Percentiles rank a stretch among this genome's conserved stretches.
Conservation (phyloP, 2,329 filamentous ascomycete genomes). For the Exophiala lecanii-corni region DNA sequence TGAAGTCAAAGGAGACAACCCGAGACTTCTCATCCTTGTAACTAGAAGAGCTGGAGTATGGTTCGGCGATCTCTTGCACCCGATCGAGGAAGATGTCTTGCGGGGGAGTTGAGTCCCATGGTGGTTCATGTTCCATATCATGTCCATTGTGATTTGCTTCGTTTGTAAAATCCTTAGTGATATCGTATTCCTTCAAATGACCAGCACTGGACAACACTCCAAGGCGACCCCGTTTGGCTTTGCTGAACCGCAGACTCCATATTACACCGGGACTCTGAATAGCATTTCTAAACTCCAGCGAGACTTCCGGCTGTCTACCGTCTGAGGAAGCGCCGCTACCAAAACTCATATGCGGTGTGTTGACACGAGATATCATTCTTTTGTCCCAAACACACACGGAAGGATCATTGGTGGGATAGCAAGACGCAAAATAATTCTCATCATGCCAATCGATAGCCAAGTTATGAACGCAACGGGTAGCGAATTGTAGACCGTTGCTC, state of each 20-base stretch:
- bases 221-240: slow-evolving; percentile 53
- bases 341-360: slow-evolving; percentile 31
- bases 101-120: slow-evolving; percentile 37
- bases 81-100: slow-evolving; percentile 44
- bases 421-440: slow-evolving; percentile 62
- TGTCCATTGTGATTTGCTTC: slow-evolving; percentile 37
- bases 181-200: slow-evolving; percentile 54
- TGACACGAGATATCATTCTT: slow-evolving; percentile 42
- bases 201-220: slow-evolving; percentile 57
- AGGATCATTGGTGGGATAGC: slow-evolving; percentile 50
- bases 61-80: slow-evolving; percentile 41
- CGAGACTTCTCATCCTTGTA: slow-evolving; percentile 44
- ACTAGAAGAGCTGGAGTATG: slow-evolving; percentile 43
- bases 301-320: slow-evolving; percentile 43
- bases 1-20: slow-evolving; percentile 59
- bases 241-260: slow-evolving; percentile 60
- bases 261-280: slow-evolving; percentile 51
- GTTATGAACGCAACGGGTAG: slow-evolving; percentile 59
- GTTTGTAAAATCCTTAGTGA: slow-evolving; percentile 47
- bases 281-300: slow-evolving; percentile 53
- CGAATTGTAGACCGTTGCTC: slow-evolving; percentile 42
- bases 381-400: slow-evolving; percentile 61
- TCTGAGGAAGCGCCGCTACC: slow-evolving; percentile 29
- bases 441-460: slow-evolving; percentile 60
- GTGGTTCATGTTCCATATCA: slow-evolving; percentile 24